Conservation (phyloP, 352 stramenopile genomes). For the Pythium guiyangense region DNA sequence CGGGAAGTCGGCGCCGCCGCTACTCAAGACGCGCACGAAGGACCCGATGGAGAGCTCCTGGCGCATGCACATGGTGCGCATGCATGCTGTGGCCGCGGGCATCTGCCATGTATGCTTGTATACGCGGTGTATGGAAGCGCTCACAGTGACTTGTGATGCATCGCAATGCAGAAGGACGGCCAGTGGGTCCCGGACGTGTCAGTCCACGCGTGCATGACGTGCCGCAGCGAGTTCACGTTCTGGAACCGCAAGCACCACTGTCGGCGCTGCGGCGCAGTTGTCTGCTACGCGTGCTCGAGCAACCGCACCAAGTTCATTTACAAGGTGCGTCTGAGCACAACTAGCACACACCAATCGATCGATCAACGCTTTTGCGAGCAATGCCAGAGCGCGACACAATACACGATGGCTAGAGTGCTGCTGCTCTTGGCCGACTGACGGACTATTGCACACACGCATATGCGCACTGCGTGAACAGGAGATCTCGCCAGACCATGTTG, state of each 20-base stretch:
- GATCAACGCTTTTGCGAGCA: too few species aligned
- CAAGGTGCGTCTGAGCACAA: conserved; percentile 31
- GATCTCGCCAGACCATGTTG: conserved; percentile 48
- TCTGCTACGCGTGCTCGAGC: too few species aligned
- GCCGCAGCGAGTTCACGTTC: too few species aligned
- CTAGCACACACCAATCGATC: too few species aligned
- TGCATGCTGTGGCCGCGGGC: background rate
- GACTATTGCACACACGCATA: background rate
- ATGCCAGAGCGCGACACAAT: too few species aligned
- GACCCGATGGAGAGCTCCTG: conserved; percentile 85
- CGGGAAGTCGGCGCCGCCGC: conserved; percentile 26
- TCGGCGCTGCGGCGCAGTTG: too few species aligned
- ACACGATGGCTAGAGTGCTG: too few species aligned
- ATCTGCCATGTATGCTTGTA: background rate
- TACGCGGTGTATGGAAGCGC: background rate
- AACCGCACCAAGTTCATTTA: conserved; percentile 87
- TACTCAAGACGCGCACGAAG: conserved; percentile 72
- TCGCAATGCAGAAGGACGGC: conserved; percentile 53
- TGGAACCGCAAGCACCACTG: too few species aligned
- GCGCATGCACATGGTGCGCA: conserved; percentile 75
- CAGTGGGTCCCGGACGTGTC: conserved; percentile 85
- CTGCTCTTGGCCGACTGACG: background rate
- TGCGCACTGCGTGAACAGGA: conserved; percentile 26
- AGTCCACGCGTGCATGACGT: conserved; percentile 79
- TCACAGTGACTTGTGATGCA: conserved; percentile 2